phyloP scores from a whole-genome alignment of 768 basidiomycete species.

The Boletus patriciae region DNA sequence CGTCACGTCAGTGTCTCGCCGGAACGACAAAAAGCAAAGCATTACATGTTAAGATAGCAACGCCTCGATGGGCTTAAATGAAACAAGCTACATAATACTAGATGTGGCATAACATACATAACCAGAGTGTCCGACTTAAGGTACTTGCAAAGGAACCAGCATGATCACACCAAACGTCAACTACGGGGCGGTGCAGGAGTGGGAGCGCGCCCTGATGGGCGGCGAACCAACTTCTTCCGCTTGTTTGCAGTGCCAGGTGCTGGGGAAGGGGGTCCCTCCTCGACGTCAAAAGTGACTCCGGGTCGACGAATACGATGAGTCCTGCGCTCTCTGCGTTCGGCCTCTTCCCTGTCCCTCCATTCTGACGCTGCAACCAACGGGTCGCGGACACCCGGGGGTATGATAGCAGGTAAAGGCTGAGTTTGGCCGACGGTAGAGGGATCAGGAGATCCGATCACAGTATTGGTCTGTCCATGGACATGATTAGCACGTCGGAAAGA shows the following conservation, averaged over 20 bases:
- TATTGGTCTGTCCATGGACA: conserved; percentile 51
- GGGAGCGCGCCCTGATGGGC: conserved; percentile 27
- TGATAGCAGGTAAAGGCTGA: conserved; percentile 40
- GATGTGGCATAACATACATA: conserved; percentile 33
- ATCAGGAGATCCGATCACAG: conserved; percentile 73
- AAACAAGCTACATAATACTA: conserved; percentile 28
- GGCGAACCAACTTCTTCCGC: conserved; percentile 32
- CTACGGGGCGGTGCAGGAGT: conserved; percentile 26
- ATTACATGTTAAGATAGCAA: conserved; percentile 19
- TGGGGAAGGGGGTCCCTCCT: conserved; percentile 51
- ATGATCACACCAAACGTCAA: conserved; percentile 13
- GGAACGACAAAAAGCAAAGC: background rate
- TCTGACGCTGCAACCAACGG: conserved; percentile 61
- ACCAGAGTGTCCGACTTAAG: conserved; percentile 19
- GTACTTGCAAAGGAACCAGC: conserved; percentile 18
- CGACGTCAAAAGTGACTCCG: conserved; percentile 66
- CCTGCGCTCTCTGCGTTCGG: conserved; percentile 41
- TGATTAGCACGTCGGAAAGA: background rate
- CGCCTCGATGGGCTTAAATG: conserved; percentile 5
- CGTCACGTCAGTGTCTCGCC: conserved; percentile 12
- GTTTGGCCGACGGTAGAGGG: conserved; percentile 66
- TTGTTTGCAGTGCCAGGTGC: conserved; percentile 23
- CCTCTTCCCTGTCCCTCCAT: conserved; percentile 69
- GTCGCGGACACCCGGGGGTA: conserved; percentile 62
- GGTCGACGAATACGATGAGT: conserved; percentile 49